Evolutionary conservation across 108 stramenopile genomes (phyloP), one percentile per base, ranked within the genome.

Genomic region (Cyclotella baltica): DNA sequence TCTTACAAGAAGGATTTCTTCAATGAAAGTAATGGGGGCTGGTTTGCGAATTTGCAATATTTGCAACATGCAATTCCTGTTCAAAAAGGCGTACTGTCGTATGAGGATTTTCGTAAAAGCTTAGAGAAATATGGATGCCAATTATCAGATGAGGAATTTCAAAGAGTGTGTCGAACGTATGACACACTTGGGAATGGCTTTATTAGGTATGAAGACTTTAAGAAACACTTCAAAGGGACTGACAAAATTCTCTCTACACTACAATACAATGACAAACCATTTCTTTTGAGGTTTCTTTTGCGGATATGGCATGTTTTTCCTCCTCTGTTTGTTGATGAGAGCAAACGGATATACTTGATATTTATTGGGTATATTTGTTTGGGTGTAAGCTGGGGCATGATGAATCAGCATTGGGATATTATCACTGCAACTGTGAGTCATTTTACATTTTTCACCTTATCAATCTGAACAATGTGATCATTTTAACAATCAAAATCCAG

Each of bases 331-430:
- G 48, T 35, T 6, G 33, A 69, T 37, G 76, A 69, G 30, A 34
- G 27, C 20, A 48, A 86, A 51, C 77, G 89, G 18, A 88, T 90
- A 38, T 90, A 85, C 58, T 47, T 77, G 56, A 84, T 83, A 27
- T 88, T 88, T 34, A 30, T 86, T 0, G 47, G 67, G 4, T 90
- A 87, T 84, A 58, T 90, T 13, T 22, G 34, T 25, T 51, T 86
- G 13, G 89, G 89, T 15, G 55, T 90, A 29, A 4, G 23, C 30
- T 90, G 86, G 86, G 89, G 89, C 5, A 86, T 88, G 20, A 27
- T 72, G 3, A 48, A 82, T 46, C 86, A 88, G 67, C 47, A 58
- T 10, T 90, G 89, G 89, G 89, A 90, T 70, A 47, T 53, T 11
- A 87, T 90, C 4, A 90, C 90, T 13, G 75, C 87, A 16, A 91